Evolutionary conservation across 2,329 filamentous ascomycete species (phyloP), one percentile per base, ranked within the genome.

Genomic region (Aureobasidium sp.): DNA sequence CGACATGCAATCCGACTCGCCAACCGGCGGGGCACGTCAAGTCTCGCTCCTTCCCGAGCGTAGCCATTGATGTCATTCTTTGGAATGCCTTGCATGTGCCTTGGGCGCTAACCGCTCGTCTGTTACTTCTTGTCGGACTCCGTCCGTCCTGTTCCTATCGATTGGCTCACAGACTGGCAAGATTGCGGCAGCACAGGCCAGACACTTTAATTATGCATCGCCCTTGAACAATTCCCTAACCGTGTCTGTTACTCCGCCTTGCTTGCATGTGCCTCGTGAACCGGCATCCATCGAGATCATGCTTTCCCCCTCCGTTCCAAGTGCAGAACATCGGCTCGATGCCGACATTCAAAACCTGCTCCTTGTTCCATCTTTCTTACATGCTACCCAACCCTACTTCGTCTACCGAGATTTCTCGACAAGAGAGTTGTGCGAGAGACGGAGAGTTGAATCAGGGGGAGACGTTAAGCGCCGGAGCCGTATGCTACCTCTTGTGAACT

Each of bases 41-140:
- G 36, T 41, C 57, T 50, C 57, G 44, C 57, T 49, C 57, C 57
- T 21, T 59, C 57, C 54, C 45, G 57, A 32, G 39, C 53, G n/a
- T 34, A 42, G 57, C 57, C 57, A 59, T 45, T 59, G 57, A 59
- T 59, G 57, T 59, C 57, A 59, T 50, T 25, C 37, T 30, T 25
- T 41, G 44, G 45, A 50, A 49, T 59, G 57, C 57, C 57, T 59
- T 59, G 57, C 57, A 59, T 59, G 57, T 59, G 57, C 57, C 25
- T 47, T 8, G 14, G 41, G 30, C 57, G 57, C 57, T 59, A 59
- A 25, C 44, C 57, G 45, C 57, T 59, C 36, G 57, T 41, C 50
- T 41, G 25, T 16, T 42, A 11, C 36, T 3, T 41, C 37, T 54
- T 42, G 50, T 54, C 50, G 50, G 50, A 54, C 37, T 13, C 37